Conservation (phyloP, 768 basidiomycete genomes). For the Termitomyces sp. region DNA sequence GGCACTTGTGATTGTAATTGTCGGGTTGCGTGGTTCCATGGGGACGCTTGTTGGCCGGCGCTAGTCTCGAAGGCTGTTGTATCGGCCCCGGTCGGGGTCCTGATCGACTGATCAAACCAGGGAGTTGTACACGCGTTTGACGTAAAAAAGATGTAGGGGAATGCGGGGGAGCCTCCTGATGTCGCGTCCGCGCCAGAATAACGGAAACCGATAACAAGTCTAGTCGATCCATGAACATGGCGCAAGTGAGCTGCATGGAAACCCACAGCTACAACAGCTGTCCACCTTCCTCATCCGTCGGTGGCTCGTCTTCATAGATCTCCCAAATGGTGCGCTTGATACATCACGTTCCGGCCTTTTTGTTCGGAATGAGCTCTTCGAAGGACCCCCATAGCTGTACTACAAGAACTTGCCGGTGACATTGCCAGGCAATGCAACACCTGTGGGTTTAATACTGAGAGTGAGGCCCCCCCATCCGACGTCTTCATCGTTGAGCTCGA, state of each 20-base stretch:
- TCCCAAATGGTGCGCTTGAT: too few species aligned
- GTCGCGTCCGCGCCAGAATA: constrained; percentile 15
- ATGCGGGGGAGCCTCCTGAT: constrained; percentile 19
- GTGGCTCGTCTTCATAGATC: too few species aligned
- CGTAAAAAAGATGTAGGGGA: constrained; percentile 17
- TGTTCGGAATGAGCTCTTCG: too few species aligned
- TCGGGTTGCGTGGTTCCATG: constrained; percentile 6
- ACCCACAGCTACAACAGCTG: too few species aligned
- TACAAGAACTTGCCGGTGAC: too few species aligned
- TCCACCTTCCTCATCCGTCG: too few species aligned
- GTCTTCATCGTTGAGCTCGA: too few species aligned
- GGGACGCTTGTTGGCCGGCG: constrained; percentile 5
- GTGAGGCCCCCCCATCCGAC: too few species aligned
- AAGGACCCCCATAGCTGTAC: too few species aligned
- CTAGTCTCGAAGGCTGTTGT: constrained; percentile 11
- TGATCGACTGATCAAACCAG: constrained; percentile 27
- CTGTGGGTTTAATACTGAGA: too few species aligned
- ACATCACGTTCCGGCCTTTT: too few species aligned
- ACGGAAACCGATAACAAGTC: constrained; percentile 11
- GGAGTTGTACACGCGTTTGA: constrained; percentile 20
- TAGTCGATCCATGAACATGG: constrained; percentile 11
- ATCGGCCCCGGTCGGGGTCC: constrained; percentile 4
- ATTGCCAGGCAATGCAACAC: too few species aligned
- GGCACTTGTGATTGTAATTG: constrained; percentile 9
- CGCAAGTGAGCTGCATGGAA: constrained; percentile 6